These are phyloP conservation scores for Peniophora sp. DNA, from an alignment of 1,284 basidiomycete species.

Conservation along the genomic window DNA sequence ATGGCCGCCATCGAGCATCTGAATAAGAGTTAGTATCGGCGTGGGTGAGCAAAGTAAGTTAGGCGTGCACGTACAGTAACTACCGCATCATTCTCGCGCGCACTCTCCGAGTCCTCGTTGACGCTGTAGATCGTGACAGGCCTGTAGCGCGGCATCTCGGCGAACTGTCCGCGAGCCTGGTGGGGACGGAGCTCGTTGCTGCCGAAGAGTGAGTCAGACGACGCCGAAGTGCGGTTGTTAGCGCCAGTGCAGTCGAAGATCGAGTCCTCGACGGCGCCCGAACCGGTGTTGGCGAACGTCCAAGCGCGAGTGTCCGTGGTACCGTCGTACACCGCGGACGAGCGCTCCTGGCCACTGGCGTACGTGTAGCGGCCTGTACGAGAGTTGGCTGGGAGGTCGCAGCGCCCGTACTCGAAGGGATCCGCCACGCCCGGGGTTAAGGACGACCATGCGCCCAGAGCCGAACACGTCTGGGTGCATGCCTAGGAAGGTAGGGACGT, in stretches of 20 bases:
- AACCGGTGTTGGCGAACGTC: slow-evolving; percentile 6
- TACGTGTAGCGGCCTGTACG: not conserved
- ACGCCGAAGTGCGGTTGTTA: slow-evolving; percentile 34
- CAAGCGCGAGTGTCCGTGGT: slow-evolving; percentile 36
- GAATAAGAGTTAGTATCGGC: slow-evolving; percentile 4
- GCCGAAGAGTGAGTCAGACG: slow-evolving; percentile 63
- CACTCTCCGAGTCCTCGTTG: slow-evolving; percentile 33
- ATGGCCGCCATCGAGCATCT: slow-evolving; percentile 74
- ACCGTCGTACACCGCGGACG: slow-evolving; percentile 44
- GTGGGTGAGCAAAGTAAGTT: not conserved
- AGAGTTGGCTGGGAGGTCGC: slow-evolving; percentile 28
- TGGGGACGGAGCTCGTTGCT: slow-evolving; percentile 27
- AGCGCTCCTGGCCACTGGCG: slow-evolving; percentile 16
- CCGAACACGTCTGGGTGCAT: too few species aligned
- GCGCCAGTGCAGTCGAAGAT: slow-evolving; percentile 55
- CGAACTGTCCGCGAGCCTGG: slow-evolving; percentile 17
- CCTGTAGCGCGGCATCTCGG: slow-evolving; percentile 36
- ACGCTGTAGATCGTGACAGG: slow-evolving; percentile 59
- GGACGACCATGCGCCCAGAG: too few species aligned
- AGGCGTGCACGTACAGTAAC: slow-evolving; percentile 49
- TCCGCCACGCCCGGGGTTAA: slow-evolving; percentile 57
- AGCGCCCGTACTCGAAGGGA: slow-evolving; percentile 67
- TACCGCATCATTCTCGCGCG: slow-evolving; percentile 71
- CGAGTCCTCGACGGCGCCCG: slow-evolving; percentile 41
- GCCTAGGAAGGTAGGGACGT: slow-evolving; percentile 94